Base-by-base conservation (phyloP, 257 asterid genomes). In the Nicotiana sylvestris region DNA sequence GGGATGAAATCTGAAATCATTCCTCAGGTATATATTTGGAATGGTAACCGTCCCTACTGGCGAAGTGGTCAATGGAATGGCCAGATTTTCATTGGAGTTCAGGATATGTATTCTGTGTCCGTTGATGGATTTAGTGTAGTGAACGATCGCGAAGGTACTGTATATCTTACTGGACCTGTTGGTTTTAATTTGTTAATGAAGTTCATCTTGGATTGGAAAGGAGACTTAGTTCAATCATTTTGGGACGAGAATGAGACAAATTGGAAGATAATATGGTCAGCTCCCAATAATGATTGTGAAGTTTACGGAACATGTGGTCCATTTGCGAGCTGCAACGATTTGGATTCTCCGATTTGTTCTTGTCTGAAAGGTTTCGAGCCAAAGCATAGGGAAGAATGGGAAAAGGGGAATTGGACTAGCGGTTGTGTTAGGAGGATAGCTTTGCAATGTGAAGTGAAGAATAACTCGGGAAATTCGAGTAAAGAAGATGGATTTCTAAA, bases 31-130 rank as follows among this genome's bases (percentile, higher is more conserved):
- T 56, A 32, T 60, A 81, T 37, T 9, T 77, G 86, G 87, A 39
- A 83, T 0, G 77, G 84, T 9, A 87, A 84, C 6, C 83, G 68
- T 2, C 81, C 82, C 4, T 81, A 81, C 65, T 88, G 89, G 89
- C 69, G 89, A 76, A 88, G 88, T 37, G 93, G 93, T 1, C 88
- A 90, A 9, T 91, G 95, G 95, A 91, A 91, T 82, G 93, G 92
- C 8, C 83, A 84, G 83, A 91, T 90, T 53, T 87, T 90, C 4
- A 66, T 86, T 10, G 95, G 93, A 0, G 89, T 91, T 1, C 91
- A 83, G 82, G 62, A 81, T 16, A 87, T 90, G 91, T 87, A 91
- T 29, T 85, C 89, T 3, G 90, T 89, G 3, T 86, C 85, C 60
- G 84, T 81, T 27, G 89, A 86, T 12, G 92, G 89, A 2, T 89